These are phyloP conservation scores for Lactarius quietus DNA, from an alignment of 768 basidiomycete species.

Conservation along the genomic window DNA sequence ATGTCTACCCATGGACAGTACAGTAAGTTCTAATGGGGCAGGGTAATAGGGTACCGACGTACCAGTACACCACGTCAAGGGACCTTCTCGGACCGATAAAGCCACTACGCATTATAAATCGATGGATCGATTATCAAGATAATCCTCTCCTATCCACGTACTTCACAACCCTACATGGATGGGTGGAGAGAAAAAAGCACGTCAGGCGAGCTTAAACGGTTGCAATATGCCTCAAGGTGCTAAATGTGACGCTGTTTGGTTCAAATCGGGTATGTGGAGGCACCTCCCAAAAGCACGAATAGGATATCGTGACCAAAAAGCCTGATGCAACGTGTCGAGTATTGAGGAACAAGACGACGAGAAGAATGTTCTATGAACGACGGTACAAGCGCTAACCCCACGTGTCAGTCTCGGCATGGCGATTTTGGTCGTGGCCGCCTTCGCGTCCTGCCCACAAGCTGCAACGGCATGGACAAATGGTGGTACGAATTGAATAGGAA, in stretches of 20 bases:
- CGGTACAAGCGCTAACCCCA: background rate
- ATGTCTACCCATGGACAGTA: background rate
- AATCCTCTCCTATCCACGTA: constrained; percentile 3
- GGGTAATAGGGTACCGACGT: background rate
- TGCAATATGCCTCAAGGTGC: background rate
- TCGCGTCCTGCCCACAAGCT: background rate
- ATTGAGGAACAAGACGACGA: background rate
- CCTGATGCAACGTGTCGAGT: constrained; percentile 17
- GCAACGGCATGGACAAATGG: background rate
- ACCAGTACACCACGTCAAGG: background rate
- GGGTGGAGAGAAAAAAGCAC: background rate
- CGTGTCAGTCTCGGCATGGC: background rate
- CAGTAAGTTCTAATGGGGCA: background rate
- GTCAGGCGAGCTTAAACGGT: constrained; percentile 5
- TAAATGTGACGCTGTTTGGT: background rate
- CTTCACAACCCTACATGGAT: constrained; percentile 3
- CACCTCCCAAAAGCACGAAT: constrained; percentile 4
- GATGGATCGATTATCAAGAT: constrained; percentile 24
- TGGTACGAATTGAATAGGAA: background rate
- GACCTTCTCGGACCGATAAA: constrained; percentile 13
- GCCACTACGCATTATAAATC: background rate
- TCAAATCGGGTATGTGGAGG: constrained; percentile 1
- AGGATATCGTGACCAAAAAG: constrained; percentile 14
- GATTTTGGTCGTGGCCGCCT: background rate
- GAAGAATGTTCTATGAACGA: constrained; percentile 16